phyloP scores from a whole-genome alignment of 192 early-diverging fungal species.

The Entrophospora sp. region DNA sequence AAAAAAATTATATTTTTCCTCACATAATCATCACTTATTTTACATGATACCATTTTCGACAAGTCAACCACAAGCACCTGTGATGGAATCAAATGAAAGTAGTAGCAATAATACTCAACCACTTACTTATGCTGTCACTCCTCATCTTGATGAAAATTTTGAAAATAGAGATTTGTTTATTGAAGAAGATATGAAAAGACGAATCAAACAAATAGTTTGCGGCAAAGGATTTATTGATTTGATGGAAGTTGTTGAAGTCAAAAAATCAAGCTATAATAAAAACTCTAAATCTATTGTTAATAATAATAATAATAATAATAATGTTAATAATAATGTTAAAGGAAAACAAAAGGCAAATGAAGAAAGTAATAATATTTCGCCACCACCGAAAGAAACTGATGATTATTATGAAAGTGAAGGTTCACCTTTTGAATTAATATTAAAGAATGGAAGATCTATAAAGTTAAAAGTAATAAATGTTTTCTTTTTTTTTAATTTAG shows the following conservation, averaged over 20 bases:
- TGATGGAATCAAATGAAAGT: background rate
- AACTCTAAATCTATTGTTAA: background rate
- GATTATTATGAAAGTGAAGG: background rate
- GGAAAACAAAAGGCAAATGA: background rate
- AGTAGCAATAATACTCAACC: constrained; percentile 18
- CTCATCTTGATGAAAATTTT: constrained; percentile 25
- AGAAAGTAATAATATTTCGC: no score
- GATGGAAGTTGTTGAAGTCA: background rate
- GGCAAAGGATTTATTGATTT: constrained; percentile 2
- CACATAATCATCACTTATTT: constrained; percentile 33
- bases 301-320: background rate
- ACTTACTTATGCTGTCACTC: constrained; percentile 27
- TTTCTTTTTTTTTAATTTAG: no score
- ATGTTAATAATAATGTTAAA: background rate
- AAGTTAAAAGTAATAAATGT: constrained; percentile 7
- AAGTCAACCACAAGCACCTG: constrained; percentile 25
- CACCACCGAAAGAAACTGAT: background rate
- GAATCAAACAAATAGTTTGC: background rate
- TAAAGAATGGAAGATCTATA: background rate
- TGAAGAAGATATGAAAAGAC: background rate
- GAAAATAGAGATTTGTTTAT: constrained; percentile 21
- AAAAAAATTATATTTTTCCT: constrained; percentile 27
- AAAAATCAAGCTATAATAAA: background rate
- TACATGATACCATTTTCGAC: constrained; percentile 23
- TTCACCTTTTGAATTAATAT: background rate